Evolutionary conservation across 2,329 filamentous ascomycete genomes (phyloP), one percentile per base, ranked within the genome.

Genomic region (Colletotrichum sp.): DNA sequence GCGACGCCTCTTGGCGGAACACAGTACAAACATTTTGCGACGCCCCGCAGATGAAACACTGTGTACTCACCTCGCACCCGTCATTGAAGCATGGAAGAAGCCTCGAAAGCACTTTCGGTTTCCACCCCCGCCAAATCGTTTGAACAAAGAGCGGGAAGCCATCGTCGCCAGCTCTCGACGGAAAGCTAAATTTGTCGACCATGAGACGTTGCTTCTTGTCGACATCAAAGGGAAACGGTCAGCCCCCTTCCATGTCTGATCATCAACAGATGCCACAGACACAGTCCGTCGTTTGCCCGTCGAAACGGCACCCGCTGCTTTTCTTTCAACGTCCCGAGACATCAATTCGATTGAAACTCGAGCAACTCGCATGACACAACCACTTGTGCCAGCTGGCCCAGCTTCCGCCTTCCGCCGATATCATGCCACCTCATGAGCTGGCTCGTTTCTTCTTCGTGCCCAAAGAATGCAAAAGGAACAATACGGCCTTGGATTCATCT

Each of bases 291-390:
- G 12, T 30, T 28, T 64, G 24, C 59, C 65, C 34, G 6, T 57
- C 59, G 18, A 28, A 34, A 24, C 24, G 63, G 26, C 24, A 6
- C 59, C 57, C 26, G 59, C 59, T 63, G 30, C 39, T 64, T 43
- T 48, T 64, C 72, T 34, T 65, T 60, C 67, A 71, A 71, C 72
- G 21, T 72, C 68, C 55, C 68, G 61, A 67, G 39, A 72, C 67
- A 71, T 30, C 13, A 43, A 59, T 39, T 30, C 18, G 36, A 34
- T 63, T 57, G 15, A 65, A 59, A 24, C 26, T 63, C 55, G 2
- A 65, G 39, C 52, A 34, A 21, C 59, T 55, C 24, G 61, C 39
- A 36, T 72, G 24, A 18, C 26, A 39, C 63, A 75, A 55, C 18
- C n/a, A 26, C 52, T 36, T 63, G 59, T 63, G 30, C 61, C 36